Evolutionary conservation across 805 yeast genomes (phyloP), one percentile per base, ranked within the genome.

Genomic region (Metschnikowia sp.): DNA sequence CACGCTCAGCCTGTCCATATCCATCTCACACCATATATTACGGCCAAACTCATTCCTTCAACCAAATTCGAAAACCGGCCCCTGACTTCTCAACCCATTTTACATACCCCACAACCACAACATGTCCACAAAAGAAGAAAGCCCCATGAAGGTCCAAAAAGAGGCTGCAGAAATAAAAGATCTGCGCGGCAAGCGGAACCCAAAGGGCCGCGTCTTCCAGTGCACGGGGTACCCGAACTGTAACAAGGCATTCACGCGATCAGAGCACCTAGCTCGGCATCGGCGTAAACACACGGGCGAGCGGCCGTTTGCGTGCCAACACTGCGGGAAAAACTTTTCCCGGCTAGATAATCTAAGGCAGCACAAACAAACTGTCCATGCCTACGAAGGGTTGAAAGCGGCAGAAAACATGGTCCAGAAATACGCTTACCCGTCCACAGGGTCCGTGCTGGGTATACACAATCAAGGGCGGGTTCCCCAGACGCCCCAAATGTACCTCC

Each of bases 281-380:
- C 85, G 91, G 45, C 72, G 97, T 49, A 91, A 90, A 59, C 97
- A 90, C 64, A 91, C 97, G 0, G 97, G 97, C 37, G 97, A 90
- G 64, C 74, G 96, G 48, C 97, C 97, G 2, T 90, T 89, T 64
- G 82, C 86, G 45, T 90, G 97, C 65, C 85, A 84, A 41, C 86
- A 85, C 63, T 88, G 96, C 63, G 73, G 82, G 32, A 82, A 90
- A 60, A 78, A 81, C 61, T 90, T 90, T 62, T 83, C 90, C 13
- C 76, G 97, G 40, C 69, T 91, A 49, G 97, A 91, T 66, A 91
- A 91, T 63, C 74, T 91, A 52, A 77, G 96, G 50, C 97, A 91
- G 68, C 97, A 90, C 68, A 85, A 86, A 50, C 95, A 89, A 61
- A 86, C 97, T 2, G 77, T 73, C 35, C 77, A 73, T 52, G 76